Conservation (phyloP, 2,329 filamentous ascomycete species). For the Pseudogymnoascus sp. region DNA sequence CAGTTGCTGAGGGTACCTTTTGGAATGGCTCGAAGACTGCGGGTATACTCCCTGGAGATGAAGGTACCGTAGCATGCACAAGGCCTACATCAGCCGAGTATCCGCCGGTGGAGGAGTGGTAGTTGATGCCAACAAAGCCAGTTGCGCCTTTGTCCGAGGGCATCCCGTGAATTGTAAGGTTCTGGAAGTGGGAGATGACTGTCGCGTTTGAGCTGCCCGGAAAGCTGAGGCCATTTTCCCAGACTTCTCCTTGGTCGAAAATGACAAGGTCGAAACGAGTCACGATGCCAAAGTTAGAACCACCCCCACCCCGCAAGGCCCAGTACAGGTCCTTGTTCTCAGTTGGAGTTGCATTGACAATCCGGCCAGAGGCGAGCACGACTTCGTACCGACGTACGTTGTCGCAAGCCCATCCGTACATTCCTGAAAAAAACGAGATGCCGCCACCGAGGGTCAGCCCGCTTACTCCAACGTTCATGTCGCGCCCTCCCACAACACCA, state of each 20-base stretch:
- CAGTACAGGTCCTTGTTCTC: conserved; percentile 38
- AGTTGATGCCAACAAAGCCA: neutral
- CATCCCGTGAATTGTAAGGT: neutral
- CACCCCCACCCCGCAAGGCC: conserved; percentile 43
- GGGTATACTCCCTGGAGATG: neutral
- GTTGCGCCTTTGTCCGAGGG: neutral
- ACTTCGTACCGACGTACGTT: conserved; percentile 12
- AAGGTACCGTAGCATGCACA: neutral
- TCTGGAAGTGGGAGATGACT: neutral
- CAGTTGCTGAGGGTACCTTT: neutral
- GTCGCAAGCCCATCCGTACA: conserved; percentile 5
- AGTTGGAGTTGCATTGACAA: conserved; percentile 14
- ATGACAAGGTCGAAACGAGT: conserved; percentile 35
- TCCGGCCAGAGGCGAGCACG: neutral
- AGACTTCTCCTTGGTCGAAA: neutral
- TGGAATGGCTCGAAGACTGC: neutral
- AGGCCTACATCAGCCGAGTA: neutral
- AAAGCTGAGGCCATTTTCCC: neutral
- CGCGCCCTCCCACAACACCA: conserved; percentile 32
- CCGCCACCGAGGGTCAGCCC: conserved; percentile 31
- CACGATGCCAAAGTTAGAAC: conserved; percentile 46
- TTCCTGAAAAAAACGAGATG: conserved; percentile 14
- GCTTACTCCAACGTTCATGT: conserved; percentile 31
- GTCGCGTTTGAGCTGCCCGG: neutral
- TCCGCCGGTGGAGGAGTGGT: neutral